A percentile compares a stretch with the other conserved stretches of the same genome.
phyloP scores from a whole-genome alignment of 73 alveolate species.

The Paramecium tetraurelia region DNA sequence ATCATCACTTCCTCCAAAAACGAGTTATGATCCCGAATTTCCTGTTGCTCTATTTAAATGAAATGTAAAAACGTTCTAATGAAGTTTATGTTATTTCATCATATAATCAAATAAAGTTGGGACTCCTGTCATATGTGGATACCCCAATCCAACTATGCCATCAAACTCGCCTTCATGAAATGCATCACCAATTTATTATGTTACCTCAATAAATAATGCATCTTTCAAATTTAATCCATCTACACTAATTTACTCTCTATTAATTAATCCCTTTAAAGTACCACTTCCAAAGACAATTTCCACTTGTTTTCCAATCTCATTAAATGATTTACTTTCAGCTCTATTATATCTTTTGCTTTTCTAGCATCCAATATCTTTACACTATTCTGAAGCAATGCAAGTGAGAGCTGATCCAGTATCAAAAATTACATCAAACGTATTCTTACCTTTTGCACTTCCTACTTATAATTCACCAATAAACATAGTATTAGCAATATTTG shows the following conservation, averaged over 20 bases:
- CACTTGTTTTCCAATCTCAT: slow-evolving; percentile 46
- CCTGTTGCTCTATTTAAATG: slow-evolving; percentile 54
- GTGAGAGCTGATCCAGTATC: slow-evolving; percentile 66
- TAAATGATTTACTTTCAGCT: slow-evolving; percentile 23
- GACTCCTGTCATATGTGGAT: slow-evolving; percentile 58
- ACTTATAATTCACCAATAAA: neutral
- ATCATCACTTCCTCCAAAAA: slow-evolving; percentile 54
- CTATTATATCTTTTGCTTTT: slow-evolving; percentile 29
- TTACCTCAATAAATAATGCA: slow-evolving; percentile 56
- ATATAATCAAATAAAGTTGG: slow-evolving; percentile 52
- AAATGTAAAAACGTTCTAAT: slow-evolving; percentile 53
- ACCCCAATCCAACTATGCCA: slow-evolving; percentile 64
- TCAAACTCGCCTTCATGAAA: slow-evolving; percentile 49
- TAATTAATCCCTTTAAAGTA: slow-evolving; percentile 46
- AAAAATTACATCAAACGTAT: slow-evolving; percentile 62
- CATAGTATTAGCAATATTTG: slow-evolving; percentile 13
- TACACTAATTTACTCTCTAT: slow-evolving; percentile 41
- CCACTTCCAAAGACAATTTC: slow-evolving; percentile 65
- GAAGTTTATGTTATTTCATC: slow-evolving; percentile 33
- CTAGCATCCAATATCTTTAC: slow-evolving; percentile 45
- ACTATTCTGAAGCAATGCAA: slow-evolving; percentile 47
- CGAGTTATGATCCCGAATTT: slow-evolving; percentile 50
- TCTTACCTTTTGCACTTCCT: slow-evolving; percentile 56
- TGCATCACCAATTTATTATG: slow-evolving; percentile 55
- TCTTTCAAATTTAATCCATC: slow-evolving; percentile 53